Base-by-base conservation (phyloP, 2,329 filamentous ascomycete species). In the Talaromyces sp. region DNA sequence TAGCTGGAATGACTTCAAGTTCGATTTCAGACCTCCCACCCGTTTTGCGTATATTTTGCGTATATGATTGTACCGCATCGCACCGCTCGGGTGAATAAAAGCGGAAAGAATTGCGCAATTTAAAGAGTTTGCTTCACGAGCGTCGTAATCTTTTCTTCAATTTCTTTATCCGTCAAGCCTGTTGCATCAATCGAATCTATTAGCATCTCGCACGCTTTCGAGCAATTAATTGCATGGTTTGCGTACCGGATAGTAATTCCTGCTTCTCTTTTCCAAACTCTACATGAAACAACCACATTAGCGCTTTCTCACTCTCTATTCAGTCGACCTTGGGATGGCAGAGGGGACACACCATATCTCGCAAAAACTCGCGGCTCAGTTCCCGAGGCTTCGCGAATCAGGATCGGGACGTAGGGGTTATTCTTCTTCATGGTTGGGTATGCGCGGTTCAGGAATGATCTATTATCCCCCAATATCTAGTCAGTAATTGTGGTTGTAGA, bases 391-490 rank as follows among this genome's bases (percentile, higher is more conserved):
- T 98, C 95, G 76, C 95, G 91, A 75, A 99, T 89, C 84, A 99
- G 84, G 80, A 99, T 98, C 63, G 95, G 95, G 58, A 87, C 93
- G 80, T 91, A 84, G 65, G 95, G 95, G 84, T 99, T 99, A 86
- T 94, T 91, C 85, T 96, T 96, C 88, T 99, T 99, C 94, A 99
- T 98, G 67, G 91, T 95, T 56, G 95, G 95, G 81, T 99, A 99
- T 71, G 93, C 89, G 77, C 92, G 88, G 70, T 89, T 90, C 71
- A 99, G 85, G 82, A 99, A 99, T 34, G 91, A 89, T 79, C 95
- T 97, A 73, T 61, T 1, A 40, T 8, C 22, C 51, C n/a, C 45
- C 22, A 22, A 4, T 7, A n/a, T 51, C 6, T 0, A 13, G 15
- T 51, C 5, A 51, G 13, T 27, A n/a, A 5, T 13, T 25, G 11